Conservation (phyloP, 2,329 filamentous ascomycete species). For the Drechslerella coelobrocha region DNA sequence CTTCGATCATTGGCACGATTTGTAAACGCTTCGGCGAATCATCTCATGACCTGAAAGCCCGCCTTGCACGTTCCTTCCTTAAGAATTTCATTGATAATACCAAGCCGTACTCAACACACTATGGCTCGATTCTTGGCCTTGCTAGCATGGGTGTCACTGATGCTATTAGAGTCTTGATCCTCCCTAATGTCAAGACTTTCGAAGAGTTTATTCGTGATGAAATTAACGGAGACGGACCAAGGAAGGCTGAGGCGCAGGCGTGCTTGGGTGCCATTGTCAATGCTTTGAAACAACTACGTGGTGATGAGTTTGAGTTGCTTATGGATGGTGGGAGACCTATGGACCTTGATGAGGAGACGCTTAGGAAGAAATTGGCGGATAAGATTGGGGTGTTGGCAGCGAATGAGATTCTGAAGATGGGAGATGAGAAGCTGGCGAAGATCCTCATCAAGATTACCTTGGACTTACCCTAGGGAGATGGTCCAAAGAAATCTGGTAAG, state of each 20-base stretch:
- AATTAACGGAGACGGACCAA: constrained; percentile 63
- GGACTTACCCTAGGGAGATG: neutral
- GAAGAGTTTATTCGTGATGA: constrained; percentile 68
- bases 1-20: constrained; percentile 79
- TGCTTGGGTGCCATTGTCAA: constrained; percentile 67
- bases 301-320: constrained; percentile 56
- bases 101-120: constrained; percentile 82
- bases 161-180: constrained; percentile 68
- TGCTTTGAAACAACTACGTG: constrained; percentile 65
- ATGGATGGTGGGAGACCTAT: constrained; percentile 40
- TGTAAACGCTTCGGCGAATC: constrained; percentile 79
- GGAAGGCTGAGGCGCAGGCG: constrained; percentile 67
- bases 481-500: neutral
- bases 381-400: constrained; percentile 26
- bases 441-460: constrained; percentile 35
- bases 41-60: constrained; percentile 81
- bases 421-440: constrained; percentile 36
- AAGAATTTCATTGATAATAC: constrained; percentile 89
- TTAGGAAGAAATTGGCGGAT: constrained; percentile 31
- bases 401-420: constrained; percentile 29
- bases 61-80: constrained; percentile 89
- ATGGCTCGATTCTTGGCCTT: constrained; percentile 83
- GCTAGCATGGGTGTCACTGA: constrained; percentile 75
- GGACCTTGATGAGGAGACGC: constrained; percentile 31
- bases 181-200: constrained; percentile 72